phyloP scores from a whole-genome alignment of 2,329 filamentous ascomycete genomes.

The Aspergillus candidus region DNA sequence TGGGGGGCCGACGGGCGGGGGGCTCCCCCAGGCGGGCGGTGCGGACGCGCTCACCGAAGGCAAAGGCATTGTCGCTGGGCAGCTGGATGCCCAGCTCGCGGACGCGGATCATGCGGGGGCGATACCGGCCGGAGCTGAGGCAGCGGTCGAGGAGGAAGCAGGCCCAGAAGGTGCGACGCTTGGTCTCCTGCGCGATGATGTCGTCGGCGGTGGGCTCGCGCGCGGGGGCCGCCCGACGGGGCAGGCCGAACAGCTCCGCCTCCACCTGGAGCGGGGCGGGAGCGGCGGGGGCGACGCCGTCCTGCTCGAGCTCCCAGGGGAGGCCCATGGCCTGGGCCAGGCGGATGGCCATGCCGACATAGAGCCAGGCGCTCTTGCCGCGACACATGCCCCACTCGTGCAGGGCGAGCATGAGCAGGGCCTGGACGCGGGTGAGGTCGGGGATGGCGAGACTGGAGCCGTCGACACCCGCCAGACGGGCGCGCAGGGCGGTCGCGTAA shows the following conservation, averaged over 20 bases:
- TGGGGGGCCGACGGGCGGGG: conserved; percentile 30
- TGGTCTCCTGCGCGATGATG: conserved; percentile 50
- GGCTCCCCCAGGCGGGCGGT: conserved; percentile 46
- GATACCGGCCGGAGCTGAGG: conserved; percentile 49
- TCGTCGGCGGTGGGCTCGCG: conserved; percentile 39
- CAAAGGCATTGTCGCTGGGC: conserved; percentile 51
- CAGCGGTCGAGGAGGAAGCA: conserved; percentile 54
- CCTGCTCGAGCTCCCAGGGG: conserved; percentile 43
- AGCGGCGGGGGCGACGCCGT: conserved; percentile 40
- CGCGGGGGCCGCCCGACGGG: conserved; percentile 25
- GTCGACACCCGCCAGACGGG: conserved; percentile 40
- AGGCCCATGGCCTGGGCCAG: conserved; percentile 43
- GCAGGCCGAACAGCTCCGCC: conserved; percentile 34
- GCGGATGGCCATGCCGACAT: conserved; percentile 43
- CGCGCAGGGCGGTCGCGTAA: conserved; percentile 49
- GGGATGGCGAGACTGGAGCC: conserved; percentile 38
- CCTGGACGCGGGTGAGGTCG: conserved; percentile 48
- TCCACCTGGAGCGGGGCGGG: conserved; percentile 30
- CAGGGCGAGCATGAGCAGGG: conserved; percentile 50
- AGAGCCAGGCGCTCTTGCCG: conserved; percentile 48
- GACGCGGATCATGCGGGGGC: conserved; percentile 48
- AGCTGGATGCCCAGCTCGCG: conserved; percentile 50
- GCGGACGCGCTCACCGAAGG: conserved; percentile 49
- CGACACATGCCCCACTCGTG: conserved; percentile 54
- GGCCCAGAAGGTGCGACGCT: conserved; percentile 53